Percentiles rank a stretch among this genome's conserved stretches.
phyloP scores from a whole-genome alignment of 2,329 filamentous ascomycete species.

The Hypocreales sp. region DNA sequence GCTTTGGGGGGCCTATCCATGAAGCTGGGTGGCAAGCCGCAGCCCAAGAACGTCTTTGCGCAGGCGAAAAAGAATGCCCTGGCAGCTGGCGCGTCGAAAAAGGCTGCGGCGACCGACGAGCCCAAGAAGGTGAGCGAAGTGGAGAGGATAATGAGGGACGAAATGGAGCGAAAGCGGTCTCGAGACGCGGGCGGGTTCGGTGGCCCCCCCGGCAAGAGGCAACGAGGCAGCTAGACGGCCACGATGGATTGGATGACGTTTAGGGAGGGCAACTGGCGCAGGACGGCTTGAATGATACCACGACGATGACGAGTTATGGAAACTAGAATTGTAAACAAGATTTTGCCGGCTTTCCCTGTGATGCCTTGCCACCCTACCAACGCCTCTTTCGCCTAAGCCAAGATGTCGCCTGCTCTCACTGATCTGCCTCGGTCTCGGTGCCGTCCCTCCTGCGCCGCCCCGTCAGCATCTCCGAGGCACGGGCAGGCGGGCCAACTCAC shows the following conservation, averaged over 20 bases:
- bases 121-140: constrained; percentile 79
- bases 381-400: constrained; percentile 17
- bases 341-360: constrained; percentile 1
- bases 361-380: constrained; percentile 11
- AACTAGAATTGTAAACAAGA: not conserved
- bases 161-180: constrained; percentile 55
- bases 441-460: constrained; percentile 34
- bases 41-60: constrained; percentile 64
- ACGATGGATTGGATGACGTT: constrained; percentile 3
- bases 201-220: constrained; percentile 36
- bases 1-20: constrained; percentile 36
- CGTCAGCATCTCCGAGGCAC: constrained; percentile 18
- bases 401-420: too few relatives aligned
- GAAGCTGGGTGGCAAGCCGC: constrained; percentile 48
- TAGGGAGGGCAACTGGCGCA: constrained; percentile 1
- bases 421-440: constrained; percentile 35
- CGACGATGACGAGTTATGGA: constrained; percentile 1
- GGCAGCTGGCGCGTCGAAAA: constrained; percentile 39
- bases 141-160: constrained; percentile 78
- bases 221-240: constrained; percentile 16
- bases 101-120: constrained; percentile 37
- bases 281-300: constrained; percentile 4
- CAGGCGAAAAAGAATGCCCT: constrained; percentile 61
- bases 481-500: constrained; percentile 31
- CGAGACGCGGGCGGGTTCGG: constrained; percentile 30